Percentiles rank a stretch among this genome's conserved stretches.
Evolutionary conservation across 2,329 filamentous ascomycete species (phyloP).

Genomic region (Hypoxylon sp.): DNA sequence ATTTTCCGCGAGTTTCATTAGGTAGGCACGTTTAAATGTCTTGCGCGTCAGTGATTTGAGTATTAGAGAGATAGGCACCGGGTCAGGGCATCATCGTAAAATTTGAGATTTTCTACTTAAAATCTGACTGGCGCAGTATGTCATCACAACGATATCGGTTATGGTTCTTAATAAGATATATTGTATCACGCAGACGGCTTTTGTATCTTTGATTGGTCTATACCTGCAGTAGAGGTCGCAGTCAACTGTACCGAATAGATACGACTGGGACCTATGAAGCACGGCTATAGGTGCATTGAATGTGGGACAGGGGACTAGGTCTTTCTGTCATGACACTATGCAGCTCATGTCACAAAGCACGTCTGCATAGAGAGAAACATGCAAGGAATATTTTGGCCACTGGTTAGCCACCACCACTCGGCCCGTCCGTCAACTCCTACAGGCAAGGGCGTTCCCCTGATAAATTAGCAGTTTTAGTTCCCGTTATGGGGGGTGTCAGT

Average conservation of each 20-base stretch:
- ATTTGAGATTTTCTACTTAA: too few species aligned
- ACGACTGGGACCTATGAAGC: too few species aligned
- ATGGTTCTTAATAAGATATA: slow-evolving; percentile 9
- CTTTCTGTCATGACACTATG: background rate
- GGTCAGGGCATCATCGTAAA: too few species aligned
- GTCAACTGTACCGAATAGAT: slow-evolving; percentile 5
- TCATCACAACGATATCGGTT: background rate
- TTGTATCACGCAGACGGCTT: background rate
- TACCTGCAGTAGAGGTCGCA: slow-evolving; percentile 1
- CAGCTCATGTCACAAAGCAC: slow-evolving; percentile 15
- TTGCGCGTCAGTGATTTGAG: too few species aligned
- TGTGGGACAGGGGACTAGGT: slow-evolving; percentile 4
- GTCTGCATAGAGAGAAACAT: slow-evolving; percentile 6
- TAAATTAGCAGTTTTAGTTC: too few species aligned
- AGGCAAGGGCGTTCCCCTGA: too few species aligned
- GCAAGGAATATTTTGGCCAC: slow-evolving; percentile 8
- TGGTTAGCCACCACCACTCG: slow-evolving; percentile 7
- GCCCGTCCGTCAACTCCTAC: slow-evolving; percentile 2
- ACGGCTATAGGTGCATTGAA: background rate
- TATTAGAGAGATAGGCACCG: too few species aligned
- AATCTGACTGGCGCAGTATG: background rate
- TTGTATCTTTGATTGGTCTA: slow-evolving; percentile 6
- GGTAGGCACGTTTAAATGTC: too few species aligned
- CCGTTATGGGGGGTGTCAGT: background rate
- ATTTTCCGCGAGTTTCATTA: too few species aligned